Conservation (phyloP, 1,139 yeast genomes). For the Williopsis jadinii region DNA sequence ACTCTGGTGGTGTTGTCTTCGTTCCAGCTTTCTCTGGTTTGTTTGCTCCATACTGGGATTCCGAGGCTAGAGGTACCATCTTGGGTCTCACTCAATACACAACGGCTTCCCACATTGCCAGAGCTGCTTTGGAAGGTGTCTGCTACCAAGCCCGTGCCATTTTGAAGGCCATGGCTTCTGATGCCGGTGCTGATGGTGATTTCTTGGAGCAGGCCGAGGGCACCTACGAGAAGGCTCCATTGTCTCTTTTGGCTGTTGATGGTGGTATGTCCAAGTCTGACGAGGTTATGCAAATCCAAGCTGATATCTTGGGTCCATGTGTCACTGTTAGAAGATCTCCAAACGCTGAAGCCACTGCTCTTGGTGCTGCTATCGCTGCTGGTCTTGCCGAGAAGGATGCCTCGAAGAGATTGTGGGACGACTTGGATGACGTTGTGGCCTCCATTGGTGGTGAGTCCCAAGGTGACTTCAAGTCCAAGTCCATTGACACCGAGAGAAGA, state of each 20-base stretch:
- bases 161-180: conserved; percentile 82
- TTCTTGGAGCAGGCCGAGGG: conserved; percentile 33
- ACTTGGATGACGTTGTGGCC: conserved; percentile 54
- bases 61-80: conserved; percentile 88
- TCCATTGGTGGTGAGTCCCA: conserved; percentile 29
- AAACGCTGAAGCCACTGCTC: conserved; percentile 87
- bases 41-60: conserved; percentile 95
- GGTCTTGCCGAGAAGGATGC: conserved; percentile 59
- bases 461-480: conserved; percentile 49
- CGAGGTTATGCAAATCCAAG: conserved; percentile 91
- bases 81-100: conserved; percentile 91
- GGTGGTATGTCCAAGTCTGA: conserved; percentile 95
- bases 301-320: conserved; percentile 83
- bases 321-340: conserved; percentile 76
- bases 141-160: conserved; percentile 92
- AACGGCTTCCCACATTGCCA: conserved; percentile 78
- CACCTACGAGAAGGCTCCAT: conserved; percentile 35
- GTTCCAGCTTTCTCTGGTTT: conserved; percentile 94
- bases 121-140: conserved; percentile 94
- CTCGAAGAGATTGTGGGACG: conserved; percentile 63
- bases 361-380: conserved; percentile 96
- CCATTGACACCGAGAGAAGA: conserved; percentile 56
- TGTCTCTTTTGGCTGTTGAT: conserved; percentile 68
- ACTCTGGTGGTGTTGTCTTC: conserved; percentile 88
- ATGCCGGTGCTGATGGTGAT: conserved; percentile 49